Base-by-base conservation (phyloP, 2,329 filamentous ascomycete genomes). In the Periconia sp. region DNA sequence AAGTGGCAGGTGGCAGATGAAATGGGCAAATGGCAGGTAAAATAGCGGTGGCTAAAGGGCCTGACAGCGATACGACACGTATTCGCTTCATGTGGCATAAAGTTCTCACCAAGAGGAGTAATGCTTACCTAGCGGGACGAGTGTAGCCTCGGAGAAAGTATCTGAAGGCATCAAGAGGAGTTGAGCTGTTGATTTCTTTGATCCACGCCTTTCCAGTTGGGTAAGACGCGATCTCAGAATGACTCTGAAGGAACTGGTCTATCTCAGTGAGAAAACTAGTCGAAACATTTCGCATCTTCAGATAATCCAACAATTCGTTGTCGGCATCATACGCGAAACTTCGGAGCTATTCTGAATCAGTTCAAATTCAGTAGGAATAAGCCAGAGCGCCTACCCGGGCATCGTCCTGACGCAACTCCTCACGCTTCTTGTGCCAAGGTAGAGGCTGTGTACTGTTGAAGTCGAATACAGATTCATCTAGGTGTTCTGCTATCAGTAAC, bases 141-240 rank as follows among this genome's bases (percentile, higher is more conserved):
- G 54, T 61, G 36, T 63, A 65, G 3, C 60, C 62, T 16, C 50
- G 57, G 21, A 65, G 17, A 36, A 65, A 65, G 39, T 46, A 49
- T 18, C 44, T 44, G 30, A 63, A 64, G 0, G 60, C 60, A 2
- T 57, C 38, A 2, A 64, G 40, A 4, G 62, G 59, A 5, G 42
- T 13, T 11, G 40, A 17, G 1, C 21, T 36, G 28, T 57, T 59
- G 11, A 65, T 45, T 11, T 47, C 4, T 5, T 23, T 12, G 11
- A 57, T 36, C 13, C 50, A 46, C 8, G 34, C 30, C 4, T 33
- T 50, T 2, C 52, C 50, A n/a, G 52, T 39, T 3, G 42, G 22
- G 30, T 45, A 53, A 0, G 44, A 28, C 1, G 41, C 34, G 6
- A 65, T 47, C 29, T 63, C 59, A 1, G 58, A 52, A 28, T 65